Base-by-base conservation (phyloP, 2,329 filamentous ascomycete genomes). In the Colletotrichum liriopes region DNA sequence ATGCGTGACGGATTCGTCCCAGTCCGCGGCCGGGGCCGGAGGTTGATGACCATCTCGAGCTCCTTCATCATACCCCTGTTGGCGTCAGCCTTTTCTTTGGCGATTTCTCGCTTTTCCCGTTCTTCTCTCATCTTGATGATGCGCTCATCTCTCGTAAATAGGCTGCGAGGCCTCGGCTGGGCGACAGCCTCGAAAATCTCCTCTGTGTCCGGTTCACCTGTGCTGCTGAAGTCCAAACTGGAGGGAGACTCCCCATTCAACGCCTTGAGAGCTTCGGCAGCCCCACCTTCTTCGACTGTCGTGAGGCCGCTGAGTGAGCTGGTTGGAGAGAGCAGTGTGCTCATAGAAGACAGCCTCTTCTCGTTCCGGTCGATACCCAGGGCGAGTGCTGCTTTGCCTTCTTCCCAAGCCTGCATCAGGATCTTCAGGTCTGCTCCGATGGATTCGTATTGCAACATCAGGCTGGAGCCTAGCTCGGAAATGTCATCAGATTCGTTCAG, bases 121-220 rank as follows among this genome's bases (percentile, higher is more conserved):
- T 98, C 96, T 79, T 98, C 95, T 77, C 93, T 93, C 86, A 98
- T 95, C 82, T 93, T 96, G 54, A 88, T 87, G 77, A 98, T 93
- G 54, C 96, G 91, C 83, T 99, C 95, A 78, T 98, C 95, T 77
- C 96, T 87, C 1, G 93, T 94, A 75, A 98, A 85, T 65, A 89
- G 86, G 77, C 90, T 93, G 75, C 92, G 88, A 72, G 93, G 91
- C 51, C 92, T 88, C 8, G 90, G 86, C 70, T 94, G 86, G 2
- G 95, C 94, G 47, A 98, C 90, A 0, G 95, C 96, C 82, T 99
- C 96, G 74, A 98, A 98, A 0, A 99, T 90, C 78, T 97, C 93
- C 65, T 93, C 91, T 67, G 90, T 89, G 63, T 94, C 92, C 1
- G 85, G 87, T 69, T 90, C 89, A 60, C 91, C 91, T 1, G 86